phyloP scores from a whole-genome alignment of 257 asterid genomes.

The Rubia yunnanensis region DNA sequence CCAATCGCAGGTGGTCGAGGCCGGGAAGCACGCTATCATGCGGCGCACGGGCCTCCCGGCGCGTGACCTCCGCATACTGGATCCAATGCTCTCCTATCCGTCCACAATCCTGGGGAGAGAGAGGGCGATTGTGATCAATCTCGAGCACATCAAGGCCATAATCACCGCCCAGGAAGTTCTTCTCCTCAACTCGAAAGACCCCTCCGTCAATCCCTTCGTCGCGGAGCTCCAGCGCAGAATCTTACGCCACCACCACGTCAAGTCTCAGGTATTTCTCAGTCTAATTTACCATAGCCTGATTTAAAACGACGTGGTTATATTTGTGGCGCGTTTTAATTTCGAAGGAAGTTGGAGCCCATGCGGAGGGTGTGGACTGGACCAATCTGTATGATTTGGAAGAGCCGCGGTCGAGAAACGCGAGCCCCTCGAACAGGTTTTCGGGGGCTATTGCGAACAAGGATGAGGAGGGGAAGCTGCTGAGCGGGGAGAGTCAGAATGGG shows the following conservation, averaged over 20 bases:
- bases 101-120: conserved; percentile 90
- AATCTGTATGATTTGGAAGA: conserved; percentile 71
- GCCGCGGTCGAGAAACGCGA: conserved; percentile 40
- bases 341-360: conserved; percentile 73
- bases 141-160: conserved; percentile 93
- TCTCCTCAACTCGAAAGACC: conserved; percentile 74
- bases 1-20: conserved; percentile 73
- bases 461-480: conserved; percentile 47
- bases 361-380: conserved; percentile 66
- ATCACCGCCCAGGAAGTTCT: conserved; percentile 89
- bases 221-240: conserved; percentile 78
- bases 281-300: neutral
- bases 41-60: conserved; percentile 94
- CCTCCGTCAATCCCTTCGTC: conserved; percentile 78
- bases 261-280: conserved; percentile 46
- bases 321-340: neutral
- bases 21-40: conserved; percentile 92
- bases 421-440: conserved; percentile 47
- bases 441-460: conserved; percentile 42
- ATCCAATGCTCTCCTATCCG: conserved; percentile 79
- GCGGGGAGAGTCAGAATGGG: conserved; percentile 62
- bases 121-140: conserved; percentile 81
- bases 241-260: conserved; percentile 67
- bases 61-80: conserved; percentile 89
- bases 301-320: too few relatives aligned